Percentiles rank a stretch among this genome's conserved stretches.
These are phyloP conservation scores for Takashimella koratensis DNA, from an alignment of 1,284 basidiomycete genomes.

Conservation along the genomic window DNA sequence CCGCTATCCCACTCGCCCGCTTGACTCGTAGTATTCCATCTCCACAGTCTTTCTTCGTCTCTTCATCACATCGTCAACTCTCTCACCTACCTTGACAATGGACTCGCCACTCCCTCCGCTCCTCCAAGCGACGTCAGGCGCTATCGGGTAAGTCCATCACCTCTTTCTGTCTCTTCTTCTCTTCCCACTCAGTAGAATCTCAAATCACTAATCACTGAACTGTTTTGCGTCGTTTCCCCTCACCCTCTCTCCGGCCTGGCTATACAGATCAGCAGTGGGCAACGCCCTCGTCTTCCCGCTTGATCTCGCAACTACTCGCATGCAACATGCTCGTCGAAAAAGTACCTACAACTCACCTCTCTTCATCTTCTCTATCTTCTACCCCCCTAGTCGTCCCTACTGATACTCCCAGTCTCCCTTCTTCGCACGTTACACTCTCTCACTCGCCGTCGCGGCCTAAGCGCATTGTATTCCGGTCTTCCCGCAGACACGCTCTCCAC, in stretches of 20 bases:
- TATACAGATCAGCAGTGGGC: slow-evolving; percentile 41
- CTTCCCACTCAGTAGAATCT: no score
- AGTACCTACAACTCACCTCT: slow-evolving; percentile 10
- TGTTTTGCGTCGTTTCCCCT: not conserved
- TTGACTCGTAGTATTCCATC: no score
- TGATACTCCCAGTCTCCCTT: slow-evolving; percentile 20
- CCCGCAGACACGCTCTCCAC: slow-evolving; percentile 50
- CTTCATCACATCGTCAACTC: not conserved
- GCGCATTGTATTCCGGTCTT: slow-evolving; percentile 44
- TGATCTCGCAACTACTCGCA: slow-evolving; percentile 49
- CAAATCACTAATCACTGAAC: not conserved
- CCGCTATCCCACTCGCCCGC: no score
- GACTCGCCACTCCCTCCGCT: slow-evolving; percentile 46
- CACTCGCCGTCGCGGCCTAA: slow-evolving; percentile 23
- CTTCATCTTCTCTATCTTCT: not conserved
- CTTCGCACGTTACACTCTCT: slow-evolving; percentile 22
- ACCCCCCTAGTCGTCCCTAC: slow-evolving; percentile 5
- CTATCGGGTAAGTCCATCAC: slow-evolving; percentile 34
- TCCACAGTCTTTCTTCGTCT: not conserved
- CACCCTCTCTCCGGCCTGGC: not conserved
- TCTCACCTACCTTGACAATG: slow-evolving; percentile 25
- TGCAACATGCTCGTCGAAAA: slow-evolving; percentile 34
- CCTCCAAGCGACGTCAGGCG: slow-evolving; percentile 50
- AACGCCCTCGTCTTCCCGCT: slow-evolving; percentile 53
- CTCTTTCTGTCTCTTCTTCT: no score